phyloP scores from a whole-genome alignment of 495 filamentous ascomycete species.

The Lasiosphaeriaceae sp. region DNA sequence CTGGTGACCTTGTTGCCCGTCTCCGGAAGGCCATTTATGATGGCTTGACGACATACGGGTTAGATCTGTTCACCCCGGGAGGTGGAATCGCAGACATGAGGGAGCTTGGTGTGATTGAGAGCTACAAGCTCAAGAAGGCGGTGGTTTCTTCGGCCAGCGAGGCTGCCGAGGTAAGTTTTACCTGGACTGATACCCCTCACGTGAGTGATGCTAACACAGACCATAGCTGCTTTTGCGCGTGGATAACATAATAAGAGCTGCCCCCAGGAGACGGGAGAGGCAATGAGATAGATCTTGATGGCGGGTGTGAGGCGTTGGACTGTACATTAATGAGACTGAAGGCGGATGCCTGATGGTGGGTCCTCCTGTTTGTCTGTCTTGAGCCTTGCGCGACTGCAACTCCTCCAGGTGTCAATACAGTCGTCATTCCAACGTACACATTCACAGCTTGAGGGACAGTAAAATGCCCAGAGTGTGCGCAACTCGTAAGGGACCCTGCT shows the following conservation, averaged over 20 bases:
- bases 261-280: constrained; percentile 34
- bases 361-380: too few species aligned
- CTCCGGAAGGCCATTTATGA: constrained; percentile 91
- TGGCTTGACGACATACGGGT: constrained; percentile 83
- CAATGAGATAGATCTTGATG: constrained; percentile 3
- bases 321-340: neutral
- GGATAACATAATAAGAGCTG: constrained; percentile 38
- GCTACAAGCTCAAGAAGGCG: constrained; percentile 96
- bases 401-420: too few species aligned
- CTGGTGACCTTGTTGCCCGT: constrained; percentile 85
- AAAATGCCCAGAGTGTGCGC: too few species aligned
- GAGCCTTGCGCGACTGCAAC: too few species aligned
- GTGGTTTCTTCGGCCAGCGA: constrained; percentile 94
- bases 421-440: too few species aligned
- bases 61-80: constrained; percentile 85
- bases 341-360: neutral
- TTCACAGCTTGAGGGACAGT: too few species aligned
- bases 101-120: constrained; percentile 91
- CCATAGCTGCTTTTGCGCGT: constrained; percentile 32
- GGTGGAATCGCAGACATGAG: constrained; percentile 96
- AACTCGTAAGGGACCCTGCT: too few species aligned
- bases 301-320: neutral
- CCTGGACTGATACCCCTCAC: neutral
- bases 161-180: constrained; percentile 78
- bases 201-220: constrained; percentile 9